Percentiles rank a stretch among this genome's conserved stretches.
These are phyloP conservation scores for Polygonum maritimum DNA, from an alignment of 148 eudicot species.

Conservation along the genomic window DNA sequence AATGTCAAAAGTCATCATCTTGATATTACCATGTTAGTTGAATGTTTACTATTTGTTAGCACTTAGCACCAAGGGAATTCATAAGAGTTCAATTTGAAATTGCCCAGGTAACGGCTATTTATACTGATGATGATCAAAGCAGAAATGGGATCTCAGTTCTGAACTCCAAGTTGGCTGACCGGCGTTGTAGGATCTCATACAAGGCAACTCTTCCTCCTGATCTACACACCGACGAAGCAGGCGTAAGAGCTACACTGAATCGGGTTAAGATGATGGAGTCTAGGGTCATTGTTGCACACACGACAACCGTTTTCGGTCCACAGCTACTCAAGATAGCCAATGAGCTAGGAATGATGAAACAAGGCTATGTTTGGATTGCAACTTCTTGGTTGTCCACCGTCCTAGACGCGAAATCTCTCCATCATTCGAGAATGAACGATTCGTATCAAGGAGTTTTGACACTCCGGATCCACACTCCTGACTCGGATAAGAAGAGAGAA, in stretches of 20 bases:
- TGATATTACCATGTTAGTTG: no score
- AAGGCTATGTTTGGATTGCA: constrained; percentile 78
- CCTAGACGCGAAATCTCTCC: constrained; percentile 34
- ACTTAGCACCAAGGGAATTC: not conserved
- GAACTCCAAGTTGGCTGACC: constrained; percentile 34
- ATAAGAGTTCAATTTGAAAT: not conserved
- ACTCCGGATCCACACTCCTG: constrained; percentile 47
- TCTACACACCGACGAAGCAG: constrained; percentile 6
- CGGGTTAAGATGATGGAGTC: constrained; percentile 47
- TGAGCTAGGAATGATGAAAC: constrained; percentile 52
- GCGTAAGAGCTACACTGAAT: constrained; percentile 24
- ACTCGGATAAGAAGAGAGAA: constrained; percentile 34
- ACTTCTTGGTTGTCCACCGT: constrained; percentile 59
- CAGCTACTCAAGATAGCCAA: constrained; percentile 46
- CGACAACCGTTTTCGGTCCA: constrained; percentile 29
- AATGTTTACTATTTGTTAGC: not conserved
- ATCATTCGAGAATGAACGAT: not conserved
- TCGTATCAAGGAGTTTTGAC: constrained; percentile 47
- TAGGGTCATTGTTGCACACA: constrained; percentile 43
- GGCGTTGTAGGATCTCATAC: constrained; percentile 41
- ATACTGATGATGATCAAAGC: constrained; percentile 51
- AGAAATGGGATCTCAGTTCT: constrained; percentile 48
- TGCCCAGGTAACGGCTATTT: constrained; percentile 40
- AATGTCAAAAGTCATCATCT: no score
- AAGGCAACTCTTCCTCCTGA: constrained; percentile 40